Conservation (phyloP, 768 basidiomycete species). For the Sporobolomyces roseus region DNA sequence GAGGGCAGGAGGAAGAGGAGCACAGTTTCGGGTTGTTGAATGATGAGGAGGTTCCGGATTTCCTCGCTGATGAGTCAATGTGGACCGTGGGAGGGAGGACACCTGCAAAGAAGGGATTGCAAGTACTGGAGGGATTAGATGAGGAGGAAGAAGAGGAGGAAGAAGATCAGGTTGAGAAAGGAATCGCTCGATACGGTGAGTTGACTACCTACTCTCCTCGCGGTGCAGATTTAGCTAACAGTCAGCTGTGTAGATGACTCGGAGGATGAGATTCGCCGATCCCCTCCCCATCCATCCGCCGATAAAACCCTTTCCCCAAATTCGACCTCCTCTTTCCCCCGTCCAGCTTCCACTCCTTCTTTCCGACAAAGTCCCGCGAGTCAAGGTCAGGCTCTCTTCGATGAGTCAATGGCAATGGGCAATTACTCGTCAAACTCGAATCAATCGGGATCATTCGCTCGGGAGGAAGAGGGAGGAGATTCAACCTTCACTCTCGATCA, state of each 20-base stretch:
- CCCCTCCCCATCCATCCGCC: not conserved
- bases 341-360: not conserved
- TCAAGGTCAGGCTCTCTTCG: not conserved
- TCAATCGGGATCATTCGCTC: conserved; percentile 1
- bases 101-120: not conserved
- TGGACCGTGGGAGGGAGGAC: conserved; percentile 20
- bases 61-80: conserved; percentile 20
- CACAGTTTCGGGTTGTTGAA: not conserved
- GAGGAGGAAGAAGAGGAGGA: not conserved
- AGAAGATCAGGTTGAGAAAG: not conserved
- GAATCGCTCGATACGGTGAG: conserved; percentile 2
- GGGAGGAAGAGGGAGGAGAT: not conserved
- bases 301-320: not conserved
- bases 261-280: not conserved
- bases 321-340: not conserved
- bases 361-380: not conserved
- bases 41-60: conserved; percentile 3
- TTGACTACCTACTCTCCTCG: not conserved
- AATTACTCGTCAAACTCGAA: conserved; percentile 5
- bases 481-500: not conserved
- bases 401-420: conserved; percentile 9
- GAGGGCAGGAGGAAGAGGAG: not conserved
- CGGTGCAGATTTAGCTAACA: not conserved
- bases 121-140: not conserved
- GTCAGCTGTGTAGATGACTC: not conserved